Evolutionary conservation across 2,329 filamentous ascomycete species (phyloP).

Genomic region (Pseudogymnoascus sp.): DNA sequence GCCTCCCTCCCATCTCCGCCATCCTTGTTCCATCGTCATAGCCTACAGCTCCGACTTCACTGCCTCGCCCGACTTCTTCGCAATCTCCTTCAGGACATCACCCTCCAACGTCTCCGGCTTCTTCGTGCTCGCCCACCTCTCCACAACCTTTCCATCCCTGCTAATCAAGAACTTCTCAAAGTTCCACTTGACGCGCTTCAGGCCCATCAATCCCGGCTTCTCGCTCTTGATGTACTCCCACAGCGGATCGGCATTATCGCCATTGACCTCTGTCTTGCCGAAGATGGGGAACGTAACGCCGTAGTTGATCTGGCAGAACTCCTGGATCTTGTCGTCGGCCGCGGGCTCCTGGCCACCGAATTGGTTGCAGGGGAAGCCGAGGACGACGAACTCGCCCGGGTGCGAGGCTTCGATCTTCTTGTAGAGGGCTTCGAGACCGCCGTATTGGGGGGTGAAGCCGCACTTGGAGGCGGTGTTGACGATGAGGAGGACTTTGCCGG

Average conservation of each 20-base stretch:
- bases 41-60: constrained; percentile 3
- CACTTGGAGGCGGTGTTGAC: constrained; percentile 99
- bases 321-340: constrained; percentile 69
- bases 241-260: constrained; percentile 68
- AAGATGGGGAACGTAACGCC: constrained; percentile 87
- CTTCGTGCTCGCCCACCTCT: constrained; percentile 78
- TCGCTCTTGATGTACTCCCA: constrained; percentile 68
- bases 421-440: constrained; percentile 84
- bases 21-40: not conserved
- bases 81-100: constrained; percentile 65
- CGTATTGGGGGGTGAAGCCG: constrained; percentile 95
- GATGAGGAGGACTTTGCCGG: constrained; percentile 88
- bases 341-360: constrained; percentile 89
- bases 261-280: constrained; percentile 91
- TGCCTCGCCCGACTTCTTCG: constrained; percentile 24
- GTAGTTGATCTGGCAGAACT: constrained; percentile 88
- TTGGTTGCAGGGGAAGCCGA: constrained; percentile 98
- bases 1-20: not conserved
- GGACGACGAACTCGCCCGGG: constrained; percentile 70
- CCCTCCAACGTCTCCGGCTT: constrained; percentile 77
- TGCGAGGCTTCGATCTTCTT: constrained; percentile 63
- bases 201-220: constrained; percentile 75
- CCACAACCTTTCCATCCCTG: constrained; percentile 76
- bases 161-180: constrained; percentile 97
- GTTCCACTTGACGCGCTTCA: constrained; percentile 97